Evolutionary conservation across 2,329 filamentous ascomycete species (phyloP).

Genomic region (Talaromyces funiculosus): DNA sequence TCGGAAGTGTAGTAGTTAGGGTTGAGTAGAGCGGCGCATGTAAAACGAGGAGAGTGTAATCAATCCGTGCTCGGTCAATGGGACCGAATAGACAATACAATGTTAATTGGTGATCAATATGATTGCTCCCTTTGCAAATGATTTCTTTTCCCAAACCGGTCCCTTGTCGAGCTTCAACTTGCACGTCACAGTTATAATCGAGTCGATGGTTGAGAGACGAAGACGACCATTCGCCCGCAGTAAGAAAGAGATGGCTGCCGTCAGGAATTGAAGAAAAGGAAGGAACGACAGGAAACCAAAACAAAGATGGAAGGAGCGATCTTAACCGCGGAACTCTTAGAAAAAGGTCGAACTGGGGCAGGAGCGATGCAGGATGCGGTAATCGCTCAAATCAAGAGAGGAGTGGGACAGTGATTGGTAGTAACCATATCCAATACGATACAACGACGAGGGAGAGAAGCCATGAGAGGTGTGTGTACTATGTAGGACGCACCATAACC

Average conservation of each 20-base stretch:
- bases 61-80: background rate
- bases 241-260: background rate
- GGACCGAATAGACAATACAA: background rate
- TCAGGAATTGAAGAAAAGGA: background rate
- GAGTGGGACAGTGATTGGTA: background rate
- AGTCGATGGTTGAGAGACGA: background rate
- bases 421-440: conserved; percentile 10
- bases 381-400: background rate
- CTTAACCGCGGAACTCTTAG: background rate
- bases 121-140: background rate
- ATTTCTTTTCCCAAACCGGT: background rate
- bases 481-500: background rate
- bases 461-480: background rate
- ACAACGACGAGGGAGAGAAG: background rate
- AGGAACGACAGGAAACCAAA: background rate
- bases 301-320: background rate
- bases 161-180: background rate
- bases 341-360: background rate
- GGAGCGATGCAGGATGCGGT: conserved; percentile 7
- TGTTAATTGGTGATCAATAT: background rate
- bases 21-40: background rate
- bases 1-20: background rate
- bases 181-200: background rate
- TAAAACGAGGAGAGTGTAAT: background rate
- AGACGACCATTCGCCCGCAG: background rate